Base-by-base conservation (phyloP, 2,329 filamentous ascomycete genomes). In the Lachnellula willkommii region DNA sequence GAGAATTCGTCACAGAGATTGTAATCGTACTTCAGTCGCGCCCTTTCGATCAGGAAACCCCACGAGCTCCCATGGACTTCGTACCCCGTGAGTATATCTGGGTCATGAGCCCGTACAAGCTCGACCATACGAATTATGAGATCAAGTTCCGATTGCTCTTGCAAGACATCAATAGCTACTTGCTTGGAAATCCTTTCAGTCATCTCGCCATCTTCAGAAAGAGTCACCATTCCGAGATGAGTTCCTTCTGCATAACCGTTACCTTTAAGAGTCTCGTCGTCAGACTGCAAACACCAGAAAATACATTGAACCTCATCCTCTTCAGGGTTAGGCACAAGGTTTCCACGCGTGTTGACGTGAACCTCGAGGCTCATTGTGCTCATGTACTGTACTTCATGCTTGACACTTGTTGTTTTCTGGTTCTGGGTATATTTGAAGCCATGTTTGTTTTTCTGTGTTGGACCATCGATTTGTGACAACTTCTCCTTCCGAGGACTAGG, bases 31-130 rank as follows among this genome's bases (percentile, higher is more conserved):
- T 92, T 90, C 59, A 88, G 72, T 32, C 88, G 80, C 12, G 93
- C 92, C 51, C 94, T 83, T 73, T 99, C 93, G 49, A 96, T 93
- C 39, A 99, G 72, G 70, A 95, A 99, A 1, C 95, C 94, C 94
- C 94, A 99, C 0, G 92, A 96, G 56, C 84, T 81, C 52, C 91
- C 90, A 67, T 96, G 91, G 0, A 97, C 91, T 71, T 99, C 94
- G 65, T 94, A 99, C 0, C 94, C 94, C 0, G 92, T 94, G 43
- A 99, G 76, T 28, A 99, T 89, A 66, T 99, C 94, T 0, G 94
- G 94, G 69, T 99, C 94, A 65, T 88, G 80, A 3, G 77, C 76
- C 39, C 91, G 84, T 20, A 99, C 93, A 65, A 96, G 85, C 63
- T 94, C 87, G 15, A 96, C 85, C 71, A 97, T 82, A n/a, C 84